Base-by-base conservation (phyloP, 129 eudicot species). In the Tagetes patula region DNA sequence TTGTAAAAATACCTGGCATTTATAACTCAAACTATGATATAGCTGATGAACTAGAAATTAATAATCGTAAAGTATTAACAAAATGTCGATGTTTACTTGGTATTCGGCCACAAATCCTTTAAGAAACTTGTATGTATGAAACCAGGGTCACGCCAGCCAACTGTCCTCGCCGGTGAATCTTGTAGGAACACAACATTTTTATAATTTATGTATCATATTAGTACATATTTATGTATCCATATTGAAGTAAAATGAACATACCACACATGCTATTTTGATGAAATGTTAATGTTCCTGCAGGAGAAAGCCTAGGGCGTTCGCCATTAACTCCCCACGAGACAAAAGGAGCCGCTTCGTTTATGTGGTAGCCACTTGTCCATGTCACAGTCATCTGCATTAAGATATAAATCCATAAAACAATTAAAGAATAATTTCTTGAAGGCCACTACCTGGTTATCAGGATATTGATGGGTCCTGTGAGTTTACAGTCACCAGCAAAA, bases 81-180 rank as follows among this genome's bases (percentile, higher is more conserved):
- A 55, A 33, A 42, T 58, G 30, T 55, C 43, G 37, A 69, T 20
- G 56, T 84, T 67, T 86, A 91, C 96, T 60, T 69, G 8, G 81
- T 79, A 75, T 81, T 84, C 4, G 97, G 97, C 97, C 97, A 91
- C 79, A 91, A 62, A 63, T 91, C 81, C 71, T 83, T 78, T 65
- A 91, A 79, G 81, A 88, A 91, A 77, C 97, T 88, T 36, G 97
- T 91, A 63, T 91, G 97, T 60, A 91, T 86, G 86, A 84, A 91
- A 39, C 97, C 97, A 46, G 97, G 97, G 73, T 86, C 91, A 13
- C 96, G 92, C 96, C 97, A 88, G 40, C 97, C 97, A 72, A 91
- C 97, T 3, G 97, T 88, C 37, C 93, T 84, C 69, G 97, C 97
- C 4, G 97, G 97, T 77, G 92, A 71, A 40, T 82, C 97, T 91